phyloP scores from a whole-genome alignment of 164 flowering plant species.

The Berberis vulgaris region DNA sequence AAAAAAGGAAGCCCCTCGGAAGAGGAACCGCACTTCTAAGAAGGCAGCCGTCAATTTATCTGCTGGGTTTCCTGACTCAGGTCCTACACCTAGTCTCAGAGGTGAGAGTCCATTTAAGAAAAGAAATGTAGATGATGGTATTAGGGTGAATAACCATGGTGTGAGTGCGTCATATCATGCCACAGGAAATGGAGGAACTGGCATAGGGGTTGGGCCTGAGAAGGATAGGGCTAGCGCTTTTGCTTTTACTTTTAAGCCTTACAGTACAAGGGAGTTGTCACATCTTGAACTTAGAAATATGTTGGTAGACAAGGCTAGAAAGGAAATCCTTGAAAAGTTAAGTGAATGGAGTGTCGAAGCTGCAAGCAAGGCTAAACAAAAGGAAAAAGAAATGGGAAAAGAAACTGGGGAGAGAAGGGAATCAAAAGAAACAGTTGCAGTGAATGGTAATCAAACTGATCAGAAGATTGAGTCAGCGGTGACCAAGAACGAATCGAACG shows the following conservation, averaged over 20 bases:
- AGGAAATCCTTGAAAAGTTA: background rate
- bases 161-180: background rate
- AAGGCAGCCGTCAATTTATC: background rate
- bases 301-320: background rate
- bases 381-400: background rate
- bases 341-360: background rate
- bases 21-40: background rate
- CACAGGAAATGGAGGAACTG: background rate
- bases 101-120: background rate
- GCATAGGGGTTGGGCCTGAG: background rate
- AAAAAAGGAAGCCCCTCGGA: background rate
- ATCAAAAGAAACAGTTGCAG: constrained; percentile 3
- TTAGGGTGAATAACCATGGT: background rate
- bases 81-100: background rate
- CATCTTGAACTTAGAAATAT: no score
- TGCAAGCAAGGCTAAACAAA: background rate
- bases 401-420: background rate
- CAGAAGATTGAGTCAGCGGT: constrained; percentile 1
- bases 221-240: background rate
- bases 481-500: constrained; percentile 8
- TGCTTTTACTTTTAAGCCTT: no score
- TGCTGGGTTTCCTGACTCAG: background rate
- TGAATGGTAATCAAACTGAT: constrained; percentile 4
- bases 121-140: background rate
- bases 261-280: no score